phyloP scores from a whole-genome alignment of 2,329 filamentous ascomycete genomes.

The Paecilomyces sp. region DNA sequence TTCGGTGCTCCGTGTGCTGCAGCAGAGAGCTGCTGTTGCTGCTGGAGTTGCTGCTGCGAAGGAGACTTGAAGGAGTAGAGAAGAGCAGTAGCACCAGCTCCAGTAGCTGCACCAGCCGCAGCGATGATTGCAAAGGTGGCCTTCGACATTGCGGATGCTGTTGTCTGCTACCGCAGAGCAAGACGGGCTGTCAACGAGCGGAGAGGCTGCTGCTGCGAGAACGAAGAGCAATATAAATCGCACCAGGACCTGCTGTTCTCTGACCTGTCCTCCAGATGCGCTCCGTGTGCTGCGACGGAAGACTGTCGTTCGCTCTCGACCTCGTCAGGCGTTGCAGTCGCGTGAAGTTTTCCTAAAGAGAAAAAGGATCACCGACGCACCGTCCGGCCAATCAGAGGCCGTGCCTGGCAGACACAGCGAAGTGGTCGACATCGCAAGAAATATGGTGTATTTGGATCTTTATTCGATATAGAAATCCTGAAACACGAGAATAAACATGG shows the following conservation, averaged over 20 bases:
- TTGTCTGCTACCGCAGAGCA: not conserved
- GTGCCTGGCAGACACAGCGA: not conserved
- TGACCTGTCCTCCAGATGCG: not conserved
- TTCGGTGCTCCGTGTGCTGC: conserved; percentile 15
- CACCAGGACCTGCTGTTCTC: not conserved
- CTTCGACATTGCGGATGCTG: conserved; percentile 55
- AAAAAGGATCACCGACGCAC: conserved; percentile 3
- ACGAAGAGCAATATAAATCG: not conserved
- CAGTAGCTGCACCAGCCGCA: conserved; percentile 67
- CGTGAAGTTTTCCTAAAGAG: conserved; percentile 1
- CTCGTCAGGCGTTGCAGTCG: not conserved
- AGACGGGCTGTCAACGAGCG: not conserved
- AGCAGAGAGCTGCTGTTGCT: conserved; percentile 3
- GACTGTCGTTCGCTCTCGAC: conserved; percentile 1
- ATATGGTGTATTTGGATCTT: too few relatives aligned
- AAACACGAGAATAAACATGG: not conserved
- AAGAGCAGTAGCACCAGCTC: conserved; percentile 64
- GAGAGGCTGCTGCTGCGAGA: not conserved
- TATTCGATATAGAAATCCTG: too few relatives aligned
- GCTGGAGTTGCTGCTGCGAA: conserved; percentile 31
- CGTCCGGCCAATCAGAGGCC: conserved; percentile 16
- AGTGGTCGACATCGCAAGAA: not conserved
- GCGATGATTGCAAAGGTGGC: conserved; percentile 68
- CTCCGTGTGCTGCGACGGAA: conserved; percentile 1
- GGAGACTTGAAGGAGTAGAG: conserved; percentile 56